Percentiles rank a stretch among this genome's conserved stretches.
phyloP scores from a whole-genome alignment of 768 basidiomycete species.

The Agrocybe praecox region DNA sequence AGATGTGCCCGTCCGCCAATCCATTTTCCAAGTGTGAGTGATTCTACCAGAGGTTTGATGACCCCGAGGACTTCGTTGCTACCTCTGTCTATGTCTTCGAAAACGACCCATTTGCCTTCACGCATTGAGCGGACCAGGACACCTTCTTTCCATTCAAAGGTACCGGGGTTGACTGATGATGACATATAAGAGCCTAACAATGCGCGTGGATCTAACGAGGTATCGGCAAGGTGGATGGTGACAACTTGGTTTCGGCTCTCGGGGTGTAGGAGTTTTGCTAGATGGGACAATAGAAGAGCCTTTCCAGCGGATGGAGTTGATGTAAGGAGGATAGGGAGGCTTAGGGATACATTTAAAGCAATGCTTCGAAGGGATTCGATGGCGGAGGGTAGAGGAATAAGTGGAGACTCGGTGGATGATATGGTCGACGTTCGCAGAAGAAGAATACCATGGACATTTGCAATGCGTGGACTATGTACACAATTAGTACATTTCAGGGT shows the following conservation, averaged over 20 bases:
- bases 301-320: slow-evolving; percentile 91
- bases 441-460: slow-evolving; percentile 67
- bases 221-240: slow-evolving; percentile 90
- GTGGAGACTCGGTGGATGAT: slow-evolving; percentile 29
- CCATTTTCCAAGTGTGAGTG: slow-evolving; percentile 65
- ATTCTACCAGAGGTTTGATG: slow-evolving; percentile 84
- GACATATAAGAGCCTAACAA: slow-evolving; percentile 93
- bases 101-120: slow-evolving; percentile 90
- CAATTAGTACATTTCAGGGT: slow-evolving; percentile 14
- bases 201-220: slow-evolving; percentile 91
- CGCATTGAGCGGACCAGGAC: slow-evolving; percentile 87
- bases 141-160: slow-evolving; percentile 97
- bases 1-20: slow-evolving; percentile 73
- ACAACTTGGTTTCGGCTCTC: slow-evolving; percentile 68
- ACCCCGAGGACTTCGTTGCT: slow-evolving; percentile 88
- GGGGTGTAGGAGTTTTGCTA: slow-evolving; percentile 69
- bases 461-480: slow-evolving; percentile 51
- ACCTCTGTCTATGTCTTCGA: slow-evolving; percentile 91
- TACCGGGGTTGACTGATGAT: slow-evolving; percentile 78
- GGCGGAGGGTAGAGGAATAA: slow-evolving; percentile 69
- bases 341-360: slow-evolving; percentile 63
- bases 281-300: slow-evolving; percentile 73
- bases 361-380: slow-evolving; percentile 60
- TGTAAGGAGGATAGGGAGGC: slow-evolving; percentile 80
- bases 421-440: slow-evolving; percentile 51